A percentile compares a stretch with the other conserved stretches of the same genome.
These are phyloP conservation scores for Sporisorium iseilematis-ciliati DNA, from an alignment of 1,284 basidiomycete genomes.

Conservation along the genomic window DNA sequence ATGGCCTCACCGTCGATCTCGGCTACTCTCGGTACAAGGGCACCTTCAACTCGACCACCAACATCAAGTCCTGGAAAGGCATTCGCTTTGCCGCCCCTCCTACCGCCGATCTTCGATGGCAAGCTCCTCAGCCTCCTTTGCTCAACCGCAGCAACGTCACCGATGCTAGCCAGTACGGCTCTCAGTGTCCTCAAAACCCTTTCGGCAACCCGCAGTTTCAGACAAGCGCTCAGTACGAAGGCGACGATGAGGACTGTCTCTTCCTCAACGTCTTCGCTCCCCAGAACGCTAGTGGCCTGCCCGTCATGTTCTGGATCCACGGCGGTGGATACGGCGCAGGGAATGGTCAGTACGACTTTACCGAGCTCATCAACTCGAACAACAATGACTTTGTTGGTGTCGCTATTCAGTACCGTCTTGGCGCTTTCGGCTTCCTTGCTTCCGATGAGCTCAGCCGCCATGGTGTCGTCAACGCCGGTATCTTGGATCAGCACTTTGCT, in stretches of 20 bases:
- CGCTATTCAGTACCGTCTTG: slow-evolving; percentile 74
- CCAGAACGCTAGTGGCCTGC: slow-evolving; percentile 27
- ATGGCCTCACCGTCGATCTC: slow-evolving; percentile 33
- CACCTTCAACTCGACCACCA: slow-evolving; percentile 21
- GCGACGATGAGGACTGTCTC: slow-evolving; percentile 44
- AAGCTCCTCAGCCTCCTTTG: slow-evolving; percentile 26
- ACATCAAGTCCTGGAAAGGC: slow-evolving; percentile 38
- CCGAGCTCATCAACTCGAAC: slow-evolving; percentile 43
- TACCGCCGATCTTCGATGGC: slow-evolving; percentile 34
- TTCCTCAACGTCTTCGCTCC: slow-evolving; percentile 53
- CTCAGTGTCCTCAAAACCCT: slow-evolving; percentile 31
- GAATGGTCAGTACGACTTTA: slow-evolving; percentile 39
- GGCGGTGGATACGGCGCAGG: slow-evolving; percentile 43
- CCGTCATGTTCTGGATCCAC: slow-evolving; percentile 46
- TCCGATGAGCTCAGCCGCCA: slow-evolving; percentile 31
- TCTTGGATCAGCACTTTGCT: slow-evolving; percentile 51
- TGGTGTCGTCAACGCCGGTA: slow-evolving; percentile 43
- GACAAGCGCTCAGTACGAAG: slow-evolving; percentile 6
- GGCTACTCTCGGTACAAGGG: slow-evolving; percentile 37
- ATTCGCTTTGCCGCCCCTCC: slow-evolving; percentile 49
- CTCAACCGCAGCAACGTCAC: slow-evolving; percentile 22
- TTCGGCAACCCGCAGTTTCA: slow-evolving; percentile 25
- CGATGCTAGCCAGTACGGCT: slow-evolving; percentile 30
- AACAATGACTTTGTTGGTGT: slow-evolving; percentile 67
- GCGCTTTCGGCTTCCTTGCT: slow-evolving; percentile 56